phyloP scores from a whole-genome alignment of 2,329 filamentous ascomycete genomes.

The Cryphonectria nitschkei region DNA sequence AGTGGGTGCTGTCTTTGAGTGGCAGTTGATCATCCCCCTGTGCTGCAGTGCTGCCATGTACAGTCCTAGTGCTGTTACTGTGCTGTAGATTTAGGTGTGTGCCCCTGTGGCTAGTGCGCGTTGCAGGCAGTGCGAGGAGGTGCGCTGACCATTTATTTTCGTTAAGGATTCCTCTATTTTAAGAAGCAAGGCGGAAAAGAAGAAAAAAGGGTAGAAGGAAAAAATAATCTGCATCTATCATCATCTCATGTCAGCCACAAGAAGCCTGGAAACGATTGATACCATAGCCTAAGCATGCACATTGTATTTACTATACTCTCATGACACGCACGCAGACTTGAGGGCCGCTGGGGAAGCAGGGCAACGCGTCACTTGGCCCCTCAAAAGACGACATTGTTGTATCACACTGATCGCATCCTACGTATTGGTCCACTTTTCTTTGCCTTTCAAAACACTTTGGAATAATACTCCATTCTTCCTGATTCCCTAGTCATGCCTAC shows the following conservation, averaged over 20 bases:
- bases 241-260: background rate
- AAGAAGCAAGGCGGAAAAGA: background rate
- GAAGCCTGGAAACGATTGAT: too few relatives aligned
- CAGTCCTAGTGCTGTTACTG: too few relatives aligned
- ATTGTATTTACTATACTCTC: background rate
- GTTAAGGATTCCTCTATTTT: background rate
- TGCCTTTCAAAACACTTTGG: background rate
- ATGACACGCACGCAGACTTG: background rate
- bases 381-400: background rate
- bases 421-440: background rate
- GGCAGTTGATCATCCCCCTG: background rate
- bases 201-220: too few relatives aligned
- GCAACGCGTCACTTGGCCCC: background rate
- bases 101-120: too few relatives aligned
- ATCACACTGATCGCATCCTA: background rate
- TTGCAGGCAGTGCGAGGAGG: too few relatives aligned
- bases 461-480: conserved; percentile 5
- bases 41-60: too few relatives aligned
- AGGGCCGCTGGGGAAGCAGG: background rate
- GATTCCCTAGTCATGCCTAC: background rate
- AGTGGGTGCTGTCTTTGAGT: background rate
- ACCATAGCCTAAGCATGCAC: background rate
- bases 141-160: too few relatives aligned
- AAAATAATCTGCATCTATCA: background rate
- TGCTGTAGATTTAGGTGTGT: too few relatives aligned